Conservation (phyloP, 805 yeast species). For the Wickerhamiella dianesei region DNA sequence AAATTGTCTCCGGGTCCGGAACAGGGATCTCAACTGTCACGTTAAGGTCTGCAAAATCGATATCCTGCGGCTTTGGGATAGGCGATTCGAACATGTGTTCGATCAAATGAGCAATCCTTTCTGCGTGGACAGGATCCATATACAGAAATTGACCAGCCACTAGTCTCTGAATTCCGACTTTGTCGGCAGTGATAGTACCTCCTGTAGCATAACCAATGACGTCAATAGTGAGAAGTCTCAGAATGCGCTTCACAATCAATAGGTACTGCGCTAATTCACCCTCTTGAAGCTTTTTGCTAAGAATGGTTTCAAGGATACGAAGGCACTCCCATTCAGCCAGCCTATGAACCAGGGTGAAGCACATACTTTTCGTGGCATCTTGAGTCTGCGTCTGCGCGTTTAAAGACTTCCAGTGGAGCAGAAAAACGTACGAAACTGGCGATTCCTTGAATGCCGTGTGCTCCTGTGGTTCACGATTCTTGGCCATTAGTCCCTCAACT, state of each 20-base stretch:
- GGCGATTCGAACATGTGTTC: background rate
- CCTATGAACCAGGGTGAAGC: slow-evolving; percentile 13
- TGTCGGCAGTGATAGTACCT: slow-evolving; percentile 6
- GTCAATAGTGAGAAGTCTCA: slow-evolving; percentile 9
- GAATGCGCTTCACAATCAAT: slow-evolving; percentile 7
- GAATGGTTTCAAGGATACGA: slow-evolving; percentile 12
- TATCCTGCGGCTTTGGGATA: background rate
- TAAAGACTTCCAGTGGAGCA: slow-evolving; percentile 23
- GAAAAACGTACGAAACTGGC: slow-evolving; percentile 49
- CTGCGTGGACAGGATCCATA: slow-evolving; percentile 9
- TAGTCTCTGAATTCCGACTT: slow-evolving; percentile 9
- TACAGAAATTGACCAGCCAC: slow-evolving; percentile 9
- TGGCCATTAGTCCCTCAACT: slow-evolving; percentile 19
- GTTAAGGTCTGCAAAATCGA: slow-evolving; percentile 7
- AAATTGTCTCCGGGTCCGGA: slow-evolving; percentile 45
- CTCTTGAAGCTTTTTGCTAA: background rate
- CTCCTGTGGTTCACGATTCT: slow-evolving; percentile 16
- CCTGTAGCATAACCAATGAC: slow-evolving; percentile 6
- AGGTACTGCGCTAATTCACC: slow-evolving; percentile 5
- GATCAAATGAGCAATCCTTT: slow-evolving; percentile 4
- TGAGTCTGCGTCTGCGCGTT: slow-evolving; percentile 11
- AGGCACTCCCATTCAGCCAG: slow-evolving; percentile 14
- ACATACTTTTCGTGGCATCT: slow-evolving; percentile 12
- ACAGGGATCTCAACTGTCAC: slow-evolving; percentile 38
- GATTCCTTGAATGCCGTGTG: slow-evolving; percentile 55